These are phyloP conservation scores for Penicillium verrucosum DNA, from an alignment of 2,329 filamentous ascomycete genomes.

Conservation along the genomic window DNA sequence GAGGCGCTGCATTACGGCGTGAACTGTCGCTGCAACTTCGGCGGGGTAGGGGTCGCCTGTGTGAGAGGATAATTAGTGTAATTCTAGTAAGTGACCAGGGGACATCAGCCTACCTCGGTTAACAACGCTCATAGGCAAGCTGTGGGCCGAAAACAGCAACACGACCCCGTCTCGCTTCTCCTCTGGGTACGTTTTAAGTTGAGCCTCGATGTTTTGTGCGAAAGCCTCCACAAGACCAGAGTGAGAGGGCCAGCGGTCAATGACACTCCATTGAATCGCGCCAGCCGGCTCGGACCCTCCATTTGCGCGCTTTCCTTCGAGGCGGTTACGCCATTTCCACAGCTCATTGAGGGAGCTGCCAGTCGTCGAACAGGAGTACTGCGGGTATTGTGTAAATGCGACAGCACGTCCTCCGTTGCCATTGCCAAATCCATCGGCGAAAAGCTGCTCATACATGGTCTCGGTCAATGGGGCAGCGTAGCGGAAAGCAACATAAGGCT, in stretches of 20 bases:
- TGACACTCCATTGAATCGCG: slow-evolving; percentile 90
- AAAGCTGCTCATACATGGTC: slow-evolving; percentile 78
- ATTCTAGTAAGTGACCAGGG: not conserved
- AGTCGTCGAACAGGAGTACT: slow-evolving; percentile 97
- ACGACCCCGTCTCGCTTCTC: slow-evolving; percentile 77
- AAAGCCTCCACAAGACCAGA: slow-evolving; percentile 86
- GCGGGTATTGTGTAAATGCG: slow-evolving; percentile 96
- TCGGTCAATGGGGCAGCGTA: slow-evolving; percentile 93
- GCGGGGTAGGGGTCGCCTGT: slow-evolving; percentile 87
- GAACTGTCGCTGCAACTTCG: slow-evolving; percentile 92
- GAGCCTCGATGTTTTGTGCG: slow-evolving; percentile 84
- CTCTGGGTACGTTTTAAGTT: slow-evolving; percentile 76
- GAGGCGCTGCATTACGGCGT: slow-evolving; percentile 92
- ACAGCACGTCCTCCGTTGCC: slow-evolving; percentile 90
- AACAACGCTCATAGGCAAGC: slow-evolving; percentile 93
- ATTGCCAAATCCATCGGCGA: slow-evolving; percentile 85
- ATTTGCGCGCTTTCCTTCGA: slow-evolving; percentile 71
- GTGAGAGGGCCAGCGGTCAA: slow-evolving; percentile 96
- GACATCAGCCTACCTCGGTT: slow-evolving; percentile 65
- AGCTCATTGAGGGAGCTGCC: slow-evolving; percentile 94
- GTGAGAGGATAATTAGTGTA: slow-evolving; percentile 1
- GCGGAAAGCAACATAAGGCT: slow-evolving; percentile 94
- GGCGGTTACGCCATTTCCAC: slow-evolving; percentile 87
- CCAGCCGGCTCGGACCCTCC: slow-evolving; percentile 57
- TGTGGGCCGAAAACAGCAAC: slow-evolving; percentile 91